Percentiles rank a stretch among this genome's conserved stretches.
These are phyloP conservation scores for Comarum palustre DNA, from an alignment of 306 rosid species.

Conservation along the genomic window DNA sequence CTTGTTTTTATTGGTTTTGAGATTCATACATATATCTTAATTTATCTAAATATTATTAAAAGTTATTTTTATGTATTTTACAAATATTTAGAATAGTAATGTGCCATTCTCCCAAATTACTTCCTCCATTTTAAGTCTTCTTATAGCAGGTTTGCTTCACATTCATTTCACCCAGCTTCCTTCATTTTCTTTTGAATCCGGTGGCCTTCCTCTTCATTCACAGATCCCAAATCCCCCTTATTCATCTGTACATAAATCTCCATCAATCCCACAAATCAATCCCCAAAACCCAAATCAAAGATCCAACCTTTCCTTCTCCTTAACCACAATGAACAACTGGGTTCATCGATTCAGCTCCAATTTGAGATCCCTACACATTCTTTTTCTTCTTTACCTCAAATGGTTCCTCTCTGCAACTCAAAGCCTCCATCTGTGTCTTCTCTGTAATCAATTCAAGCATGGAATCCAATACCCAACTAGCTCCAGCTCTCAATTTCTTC, in stretches of 20 bases:
- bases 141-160: background rate
- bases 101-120: background rate
- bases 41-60: no score
- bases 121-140: background rate
- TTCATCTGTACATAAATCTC: no score
- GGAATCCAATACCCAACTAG: slow-evolving; percentile 43
- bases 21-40: no score
- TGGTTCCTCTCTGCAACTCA: slow-evolving; percentile 4
- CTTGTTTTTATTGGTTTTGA: no score
- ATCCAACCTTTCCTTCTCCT: slow-evolving; percentile 12
- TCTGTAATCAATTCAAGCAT: slow-evolving; percentile 22
- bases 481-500: slow-evolving; percentile 60
- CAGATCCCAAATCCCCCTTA: background rate
- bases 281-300: slow-evolving; percentile 16
- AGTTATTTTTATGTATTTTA: no score
- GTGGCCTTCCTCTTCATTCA: background rate
- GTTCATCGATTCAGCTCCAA: background rate
- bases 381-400: background rate
- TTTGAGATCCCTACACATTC: background rate
- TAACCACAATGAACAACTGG: background rate
- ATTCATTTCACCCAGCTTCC: background rate
- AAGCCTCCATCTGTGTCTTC: background rate
- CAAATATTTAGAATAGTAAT: no score
- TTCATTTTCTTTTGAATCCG: background rate
- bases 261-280: background rate